These are phyloP conservation scores for Hypoxylon sp. DNA, from an alignment of 2,329 filamentous ascomycete species.

Conservation along the genomic window DNA sequence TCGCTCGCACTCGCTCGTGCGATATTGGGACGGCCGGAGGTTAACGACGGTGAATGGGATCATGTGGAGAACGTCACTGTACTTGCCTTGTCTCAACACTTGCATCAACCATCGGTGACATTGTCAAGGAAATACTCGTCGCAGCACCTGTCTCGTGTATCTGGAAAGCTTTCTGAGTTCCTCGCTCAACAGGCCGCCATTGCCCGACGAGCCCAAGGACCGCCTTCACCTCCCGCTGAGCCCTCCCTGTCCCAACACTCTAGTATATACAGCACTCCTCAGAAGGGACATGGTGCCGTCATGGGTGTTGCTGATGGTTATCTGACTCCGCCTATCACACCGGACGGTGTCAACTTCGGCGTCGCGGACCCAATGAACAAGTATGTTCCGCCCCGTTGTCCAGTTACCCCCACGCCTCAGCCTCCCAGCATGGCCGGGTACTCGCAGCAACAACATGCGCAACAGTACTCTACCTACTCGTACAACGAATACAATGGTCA, in stretches of 20 bases:
- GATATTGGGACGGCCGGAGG: constrained; percentile 85
- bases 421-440: constrained; percentile 58
- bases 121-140: constrained; percentile 73
- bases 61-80: constrained; percentile 78
- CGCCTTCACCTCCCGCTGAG: constrained; percentile 73
- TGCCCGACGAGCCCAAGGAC: constrained; percentile 63
- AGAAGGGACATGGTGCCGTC: constrained; percentile 78
- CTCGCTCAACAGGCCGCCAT: constrained; percentile 72
- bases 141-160: constrained; percentile 67
- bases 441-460: constrained; percentile 59
- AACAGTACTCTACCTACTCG: constrained; percentile 63
- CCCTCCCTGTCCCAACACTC: constrained; percentile 66
- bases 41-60: constrained; percentile 82
- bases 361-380: constrained; percentile 61
- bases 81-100: constrained; percentile 70
- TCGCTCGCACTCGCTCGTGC: constrained; percentile 88
- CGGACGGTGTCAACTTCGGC: constrained; percentile 74
- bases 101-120: constrained; percentile 71
- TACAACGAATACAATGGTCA: constrained; percentile 58
- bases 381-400: constrained; percentile 70
- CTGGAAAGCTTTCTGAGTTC: constrained; percentile 70
- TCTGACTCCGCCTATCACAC: constrained; percentile 88
- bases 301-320: constrained; percentile 78
- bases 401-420: constrained; percentile 73
- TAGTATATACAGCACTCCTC: constrained; percentile 81